Conservation (phyloP, 1,284 basidiomycete species). For the Cryptococcus floricola region DNA sequence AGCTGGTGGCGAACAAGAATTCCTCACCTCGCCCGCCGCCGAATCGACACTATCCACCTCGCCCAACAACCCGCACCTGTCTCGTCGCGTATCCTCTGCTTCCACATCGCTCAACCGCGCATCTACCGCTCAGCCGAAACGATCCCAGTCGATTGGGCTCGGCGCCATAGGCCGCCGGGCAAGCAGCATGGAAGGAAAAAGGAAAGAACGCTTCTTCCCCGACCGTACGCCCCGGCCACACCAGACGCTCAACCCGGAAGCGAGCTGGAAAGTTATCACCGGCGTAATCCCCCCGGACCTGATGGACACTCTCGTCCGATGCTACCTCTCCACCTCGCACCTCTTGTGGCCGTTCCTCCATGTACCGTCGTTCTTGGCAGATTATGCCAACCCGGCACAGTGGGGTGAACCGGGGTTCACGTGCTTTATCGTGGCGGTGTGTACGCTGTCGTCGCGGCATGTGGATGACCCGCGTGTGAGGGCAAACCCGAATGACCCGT, state of each 20-base stretch:
- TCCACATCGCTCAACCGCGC: conserved; percentile 2
- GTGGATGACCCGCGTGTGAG: conserved; percentile 83
- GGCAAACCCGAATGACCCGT: conserved; percentile 69
- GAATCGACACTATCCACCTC: conserved; percentile 14
- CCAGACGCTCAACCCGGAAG: conserved; percentile 65
- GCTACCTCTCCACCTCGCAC: conserved; percentile 77
- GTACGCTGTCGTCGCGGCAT: conserved; percentile 81
- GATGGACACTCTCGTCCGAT: conserved; percentile 66
- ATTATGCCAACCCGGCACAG: conserved; percentile 84
- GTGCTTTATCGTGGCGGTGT: conserved; percentile 80
- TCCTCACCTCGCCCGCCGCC: conserved; percentile 15
- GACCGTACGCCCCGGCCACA: conserved; percentile 67
- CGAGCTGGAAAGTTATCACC: conserved; percentile 68
- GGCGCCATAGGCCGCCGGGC: conserved; percentile 7
- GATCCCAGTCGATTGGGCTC: conserved; percentile 14
- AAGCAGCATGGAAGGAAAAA: conserved; percentile 6
- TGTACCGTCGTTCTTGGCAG: conserved; percentile 77
- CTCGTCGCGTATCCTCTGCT: conserved; percentile 10
- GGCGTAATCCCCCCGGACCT: conserved; percentile 78
- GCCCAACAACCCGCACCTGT: conserved; percentile 2
- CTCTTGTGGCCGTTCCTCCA: conserved; percentile 86
- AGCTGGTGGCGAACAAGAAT: conserved; percentile 15
- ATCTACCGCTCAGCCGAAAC: conserved; percentile 4
- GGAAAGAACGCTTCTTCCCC: conserved; percentile 51
- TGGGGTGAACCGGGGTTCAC: conserved; percentile 91